Conservation (phyloP, 495 filamentous ascomycete species). For the Amphirosellinia nigrospora region DNA sequence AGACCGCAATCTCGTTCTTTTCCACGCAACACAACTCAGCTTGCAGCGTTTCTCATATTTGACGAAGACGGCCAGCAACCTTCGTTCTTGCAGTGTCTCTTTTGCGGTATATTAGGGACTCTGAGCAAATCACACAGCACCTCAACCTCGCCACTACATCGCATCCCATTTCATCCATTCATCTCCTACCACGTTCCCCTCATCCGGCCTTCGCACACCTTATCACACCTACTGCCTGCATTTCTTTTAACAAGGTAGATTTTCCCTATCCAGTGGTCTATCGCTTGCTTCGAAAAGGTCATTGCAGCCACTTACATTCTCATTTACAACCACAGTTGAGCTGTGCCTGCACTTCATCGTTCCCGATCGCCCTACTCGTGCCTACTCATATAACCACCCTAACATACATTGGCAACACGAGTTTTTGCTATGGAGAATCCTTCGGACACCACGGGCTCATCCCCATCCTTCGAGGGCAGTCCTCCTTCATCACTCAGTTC, state of each 20-base stretch:
- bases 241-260: neutral
- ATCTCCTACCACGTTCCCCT: neutral
- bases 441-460: neutral
- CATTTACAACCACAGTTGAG: neutral
- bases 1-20: neutral
- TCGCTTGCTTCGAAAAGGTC: neutral
- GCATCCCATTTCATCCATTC: neutral
- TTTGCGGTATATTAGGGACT: neutral
- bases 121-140: neutral
- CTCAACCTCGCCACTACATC: neutral
- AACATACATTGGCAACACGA: neutral
- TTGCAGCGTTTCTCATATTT: neutral
- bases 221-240: neutral
- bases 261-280: neutral
- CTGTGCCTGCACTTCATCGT: neutral
- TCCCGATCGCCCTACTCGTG: neutral
- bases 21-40: neutral
- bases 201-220: neutral
- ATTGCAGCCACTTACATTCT: neutral
- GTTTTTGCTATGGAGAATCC: conserved; percentile 1
- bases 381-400: neutral
- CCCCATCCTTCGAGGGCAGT: neutral
- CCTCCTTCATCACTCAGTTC: neutral
- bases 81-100: neutral
- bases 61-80: neutral